phyloP scores from a whole-genome alignment of 1,284 basidiomycete genomes.

The Gymnopus androsaceus region DNA sequence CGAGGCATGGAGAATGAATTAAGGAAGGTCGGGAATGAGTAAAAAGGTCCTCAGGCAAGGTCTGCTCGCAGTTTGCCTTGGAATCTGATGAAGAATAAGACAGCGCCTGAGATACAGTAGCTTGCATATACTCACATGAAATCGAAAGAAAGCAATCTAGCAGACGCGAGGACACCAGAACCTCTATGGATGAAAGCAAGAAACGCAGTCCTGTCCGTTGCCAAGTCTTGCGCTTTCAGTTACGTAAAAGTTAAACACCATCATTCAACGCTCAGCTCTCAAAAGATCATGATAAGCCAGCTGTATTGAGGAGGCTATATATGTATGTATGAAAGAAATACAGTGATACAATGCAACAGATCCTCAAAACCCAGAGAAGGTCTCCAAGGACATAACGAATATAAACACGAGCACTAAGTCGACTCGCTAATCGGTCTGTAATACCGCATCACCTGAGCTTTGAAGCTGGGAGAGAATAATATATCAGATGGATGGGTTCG shows the following conservation, averaged over 20 bases:
- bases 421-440: constrained; percentile 62
- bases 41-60: constrained; percentile 15
- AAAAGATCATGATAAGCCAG: too few species aligned
- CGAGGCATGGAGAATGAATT: constrained; percentile 49
- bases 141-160: background rate
- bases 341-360: constrained; percentile 10
- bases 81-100: too few species aligned
- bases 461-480: constrained; percentile 44
- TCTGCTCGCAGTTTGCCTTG: constrained; percentile 29
- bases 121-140: background rate
- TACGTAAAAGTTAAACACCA: too few species aligned
- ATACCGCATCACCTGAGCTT: constrained; percentile 69
- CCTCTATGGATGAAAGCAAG: constrained; percentile 3
- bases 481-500: background rate
- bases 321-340: background rate
- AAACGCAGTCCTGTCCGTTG: too few species aligned
- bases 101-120: too few species aligned
- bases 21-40: constrained; percentile 7
- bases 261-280: too few species aligned
- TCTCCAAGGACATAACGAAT: background rate
- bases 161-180: constrained; percentile 3
- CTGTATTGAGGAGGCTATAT: background rate
- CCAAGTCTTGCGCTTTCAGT: too few species aligned
- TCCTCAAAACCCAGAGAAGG: background rate
- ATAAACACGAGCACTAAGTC: constrained; percentile 30